phyloP scores from a whole-genome alignment of 768 basidiomycete species.

The Infundibulicybe gibba region DNA sequence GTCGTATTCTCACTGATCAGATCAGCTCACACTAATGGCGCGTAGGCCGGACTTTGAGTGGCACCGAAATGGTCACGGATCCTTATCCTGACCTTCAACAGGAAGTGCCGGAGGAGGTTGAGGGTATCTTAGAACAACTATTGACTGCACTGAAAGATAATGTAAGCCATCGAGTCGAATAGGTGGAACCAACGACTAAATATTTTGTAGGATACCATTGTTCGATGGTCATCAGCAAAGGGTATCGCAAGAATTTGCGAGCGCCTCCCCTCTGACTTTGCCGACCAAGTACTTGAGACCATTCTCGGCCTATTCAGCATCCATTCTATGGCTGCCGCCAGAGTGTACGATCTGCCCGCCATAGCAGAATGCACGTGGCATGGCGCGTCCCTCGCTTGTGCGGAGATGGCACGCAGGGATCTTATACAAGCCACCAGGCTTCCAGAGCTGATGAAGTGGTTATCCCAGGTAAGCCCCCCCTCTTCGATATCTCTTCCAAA shows the following conservation, averaged over 20 bases:
- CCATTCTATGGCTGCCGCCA: conserved; percentile 63
- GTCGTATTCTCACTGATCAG: conserved; percentile 21
- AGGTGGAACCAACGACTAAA: neutral
- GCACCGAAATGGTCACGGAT: conserved; percentile 13
- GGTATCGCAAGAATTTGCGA: conserved; percentile 83
- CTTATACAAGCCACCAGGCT: conserved; percentile 60
- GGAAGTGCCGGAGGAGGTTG: conserved; percentile 79
- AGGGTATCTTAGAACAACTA: conserved; percentile 67
- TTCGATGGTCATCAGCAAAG: conserved; percentile 94
- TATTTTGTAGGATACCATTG: conserved; percentile 75
- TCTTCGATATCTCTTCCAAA: no score
- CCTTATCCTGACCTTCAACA: conserved; percentile 29
- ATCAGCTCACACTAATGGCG: neutral
- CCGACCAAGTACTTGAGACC: conserved; percentile 78
- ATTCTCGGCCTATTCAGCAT: conserved; percentile 74
- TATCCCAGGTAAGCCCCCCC: conserved; percentile 58
- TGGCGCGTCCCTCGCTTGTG: conserved; percentile 87
- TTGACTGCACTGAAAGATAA: conserved; percentile 78
- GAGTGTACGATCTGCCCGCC: conserved; percentile 67
- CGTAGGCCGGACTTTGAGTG: conserved; percentile 27
- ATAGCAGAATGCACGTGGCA: conserved; percentile 92
- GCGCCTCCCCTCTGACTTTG: conserved; percentile 72
- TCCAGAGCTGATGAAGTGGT: conserved; percentile 68
- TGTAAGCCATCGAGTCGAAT: conserved; percentile 37
- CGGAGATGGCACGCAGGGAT: conserved; percentile 86